Evolutionary conservation across 805 yeast species (phyloP).

Genomic region (Kazachstania kunashirensis): DNA sequence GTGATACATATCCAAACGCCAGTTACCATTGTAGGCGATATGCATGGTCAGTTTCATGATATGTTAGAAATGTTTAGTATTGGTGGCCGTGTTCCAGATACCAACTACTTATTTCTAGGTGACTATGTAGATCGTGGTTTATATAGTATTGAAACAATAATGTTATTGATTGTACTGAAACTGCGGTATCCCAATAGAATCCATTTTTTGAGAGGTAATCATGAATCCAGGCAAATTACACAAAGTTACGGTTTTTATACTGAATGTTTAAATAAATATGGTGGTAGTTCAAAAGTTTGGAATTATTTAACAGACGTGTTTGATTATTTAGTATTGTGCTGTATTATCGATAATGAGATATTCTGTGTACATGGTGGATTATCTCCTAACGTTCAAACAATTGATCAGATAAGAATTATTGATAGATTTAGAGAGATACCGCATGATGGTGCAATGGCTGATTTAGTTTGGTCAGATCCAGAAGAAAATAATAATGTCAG

Average conservation of each 20-base stretch:
- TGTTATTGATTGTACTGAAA: conserved; percentile 70
- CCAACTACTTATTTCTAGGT: conserved; percentile 86
- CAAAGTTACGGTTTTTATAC: conserved; percentile 96
- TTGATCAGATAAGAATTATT: conserved; percentile 82
- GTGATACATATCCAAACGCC: conserved; percentile 80
- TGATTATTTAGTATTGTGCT: conserved; percentile 82
- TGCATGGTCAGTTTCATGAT: conserved; percentile 96
- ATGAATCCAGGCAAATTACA: conserved; percentile 92
- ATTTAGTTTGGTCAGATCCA: conserved; percentile 97
- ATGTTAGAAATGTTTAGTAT: conserved; percentile 83
- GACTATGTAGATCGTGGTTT: conserved; percentile 96
- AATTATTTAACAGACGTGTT: conserved; percentile 80
- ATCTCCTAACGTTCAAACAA: conserved; percentile 87
- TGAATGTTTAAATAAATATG: conserved; percentile 86
- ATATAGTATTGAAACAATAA: conserved; percentile 87
- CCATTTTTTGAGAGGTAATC: conserved; percentile 83
- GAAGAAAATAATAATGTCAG: conserved; percentile 63
- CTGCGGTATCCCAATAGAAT: conserved; percentile 82
- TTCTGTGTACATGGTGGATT: conserved; percentile 97
- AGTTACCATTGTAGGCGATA: conserved; percentile 93
- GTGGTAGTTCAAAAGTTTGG: conserved; percentile 71
- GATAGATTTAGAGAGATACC: conserved; percentile 94
- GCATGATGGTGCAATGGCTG: conserved; percentile 99
- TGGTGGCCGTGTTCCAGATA: conserved; percentile 88
- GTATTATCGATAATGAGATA: conserved; percentile 78